A percentile compares a stretch with the other conserved stretches of the same genome.
These are phyloP conservation scores for Fraxinus velutina DNA, from an alignment of 305 asterid genomes.

Conservation along the genomic window DNA sequence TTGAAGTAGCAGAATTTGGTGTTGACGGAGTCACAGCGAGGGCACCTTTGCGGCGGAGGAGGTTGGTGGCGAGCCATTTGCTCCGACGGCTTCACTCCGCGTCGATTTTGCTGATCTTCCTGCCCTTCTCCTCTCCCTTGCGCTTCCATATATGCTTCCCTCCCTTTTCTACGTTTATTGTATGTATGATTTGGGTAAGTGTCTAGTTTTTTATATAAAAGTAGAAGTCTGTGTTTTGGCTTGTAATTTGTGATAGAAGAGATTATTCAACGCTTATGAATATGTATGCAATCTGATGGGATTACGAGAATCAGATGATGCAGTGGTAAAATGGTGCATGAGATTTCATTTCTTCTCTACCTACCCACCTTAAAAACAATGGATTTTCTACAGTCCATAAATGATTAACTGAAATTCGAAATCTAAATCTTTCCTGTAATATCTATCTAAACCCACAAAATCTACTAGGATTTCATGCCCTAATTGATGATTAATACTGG, in stretches of 20 bases:
- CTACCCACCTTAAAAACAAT: neutral
- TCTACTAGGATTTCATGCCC: neutral
- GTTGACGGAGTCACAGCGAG: neutral
- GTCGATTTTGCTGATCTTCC: neutral
- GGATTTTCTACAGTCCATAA: neutral
- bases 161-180: neutral
- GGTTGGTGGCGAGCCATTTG: neutral
- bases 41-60: neutral
- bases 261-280: neutral
- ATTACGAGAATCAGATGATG: neutral
- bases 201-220: neutral
- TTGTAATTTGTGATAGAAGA: neutral
- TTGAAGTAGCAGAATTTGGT: constrained; percentile 2
- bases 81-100: neutral
- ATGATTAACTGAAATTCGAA: neutral
- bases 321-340: neutral
- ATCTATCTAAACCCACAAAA: neutral
- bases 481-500: neutral
- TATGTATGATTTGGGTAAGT: neutral
- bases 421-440: neutral
- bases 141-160: neutral
- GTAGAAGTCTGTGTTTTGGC: neutral
- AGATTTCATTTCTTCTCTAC: neutral
- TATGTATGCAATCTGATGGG: neutral
- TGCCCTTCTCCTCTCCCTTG: neutral